Percentiles rank a stretch among this genome's conserved stretches.
Evolutionary conservation across 2,329 filamentous ascomycete species (phyloP).

Genomic region (Diaporthe helianthi): DNA sequence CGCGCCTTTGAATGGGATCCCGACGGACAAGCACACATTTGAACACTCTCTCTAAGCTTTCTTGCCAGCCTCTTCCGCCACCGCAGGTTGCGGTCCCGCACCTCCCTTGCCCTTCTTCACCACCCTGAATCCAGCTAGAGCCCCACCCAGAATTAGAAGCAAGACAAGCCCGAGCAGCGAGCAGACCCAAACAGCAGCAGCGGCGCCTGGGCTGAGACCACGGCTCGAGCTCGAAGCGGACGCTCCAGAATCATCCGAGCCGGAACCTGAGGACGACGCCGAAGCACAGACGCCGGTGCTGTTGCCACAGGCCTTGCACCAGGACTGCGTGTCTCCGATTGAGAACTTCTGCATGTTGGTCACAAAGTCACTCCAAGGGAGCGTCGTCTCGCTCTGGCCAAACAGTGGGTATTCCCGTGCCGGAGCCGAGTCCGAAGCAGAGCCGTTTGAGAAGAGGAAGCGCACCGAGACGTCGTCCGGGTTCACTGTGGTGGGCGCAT

Average conservation of each 20-base stretch:
- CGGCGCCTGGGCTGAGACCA: conserved; percentile 25
- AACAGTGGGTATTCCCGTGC: conserved; percentile 63
- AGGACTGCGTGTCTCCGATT: conserved; percentile 67
- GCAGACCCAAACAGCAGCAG: conserved; percentile 27
- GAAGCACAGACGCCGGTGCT: conserved; percentile 69
- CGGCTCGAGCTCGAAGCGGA: conserved; percentile 7
- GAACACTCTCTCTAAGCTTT: conserved; percentile 24
- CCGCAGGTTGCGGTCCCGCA: not conserved
- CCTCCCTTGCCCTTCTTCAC: conserved; percentile 24
- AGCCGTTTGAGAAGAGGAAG: conserved; percentile 68
- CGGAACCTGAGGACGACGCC: conserved; percentile 40
- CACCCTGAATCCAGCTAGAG: conserved; percentile 28
- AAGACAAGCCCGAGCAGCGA: conserved; percentile 30
- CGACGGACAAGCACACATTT: not conserved
- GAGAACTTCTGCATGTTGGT: conserved; percentile 69
- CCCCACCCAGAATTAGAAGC: conserved; percentile 20
- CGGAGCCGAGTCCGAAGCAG: conserved; percentile 57
- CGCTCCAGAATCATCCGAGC: conserved; percentile 34
- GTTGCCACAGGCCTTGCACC: conserved; percentile 81
- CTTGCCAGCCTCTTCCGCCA: conserved; percentile 19
- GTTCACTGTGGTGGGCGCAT: conserved; percentile 46
- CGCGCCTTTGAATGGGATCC: not conserved
- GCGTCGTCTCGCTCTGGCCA: conserved; percentile 58
- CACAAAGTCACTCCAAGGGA: conserved; percentile 76
- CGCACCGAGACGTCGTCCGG: conserved; percentile 60